A percentile compares a stretch with the other conserved stretches of the same genome.
phyloP scores from a whole-genome alignment of 805 yeast species.

The Suhomyces kilbournensis region DNA sequence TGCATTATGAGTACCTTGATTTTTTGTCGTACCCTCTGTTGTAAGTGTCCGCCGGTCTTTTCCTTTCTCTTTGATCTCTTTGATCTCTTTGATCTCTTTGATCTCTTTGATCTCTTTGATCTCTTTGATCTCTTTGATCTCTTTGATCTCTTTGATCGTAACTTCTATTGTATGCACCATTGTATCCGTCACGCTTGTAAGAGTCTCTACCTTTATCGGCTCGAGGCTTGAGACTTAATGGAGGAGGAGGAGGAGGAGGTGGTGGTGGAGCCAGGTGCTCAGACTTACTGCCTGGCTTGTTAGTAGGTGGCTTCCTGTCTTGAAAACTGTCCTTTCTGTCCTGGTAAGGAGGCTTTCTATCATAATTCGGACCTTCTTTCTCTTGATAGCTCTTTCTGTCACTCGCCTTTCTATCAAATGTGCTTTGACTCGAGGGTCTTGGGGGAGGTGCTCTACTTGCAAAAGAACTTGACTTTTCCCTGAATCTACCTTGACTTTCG shows the following conservation, averaged over 20 bases:
- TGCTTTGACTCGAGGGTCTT: not conserved
- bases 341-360: not conserved
- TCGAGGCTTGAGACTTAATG: constrained; percentile 12
- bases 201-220: constrained; percentile 8
- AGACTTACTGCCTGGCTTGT: not conserved
- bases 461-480: not conserved
- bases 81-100: constrained; percentile 12
- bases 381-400: not conserved
- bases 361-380: not conserved
- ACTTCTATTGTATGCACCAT: constrained; percentile 9
- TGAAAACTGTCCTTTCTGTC: not conserved
- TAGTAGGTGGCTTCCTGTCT: not conserved
- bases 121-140: constrained; percentile 9
- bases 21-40: constrained; percentile 25
- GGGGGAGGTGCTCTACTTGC: not conserved
- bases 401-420: not conserved
- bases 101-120: not conserved
- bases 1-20: constrained; percentile 19
- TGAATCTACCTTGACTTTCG: constrained; percentile 3
- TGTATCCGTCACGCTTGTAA: constrained; percentile 2
- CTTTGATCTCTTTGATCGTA: constrained; percentile 11
- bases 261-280: constrained; percentile 3
- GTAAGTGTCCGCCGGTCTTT: constrained; percentile 4
- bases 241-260: constrained; percentile 26
- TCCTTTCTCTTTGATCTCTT: constrained; percentile 7